Evolutionary conservation across 2,329 filamentous ascomycete genomes (phyloP).

Genomic region (Pseudogymnoascus sp.): DNA sequence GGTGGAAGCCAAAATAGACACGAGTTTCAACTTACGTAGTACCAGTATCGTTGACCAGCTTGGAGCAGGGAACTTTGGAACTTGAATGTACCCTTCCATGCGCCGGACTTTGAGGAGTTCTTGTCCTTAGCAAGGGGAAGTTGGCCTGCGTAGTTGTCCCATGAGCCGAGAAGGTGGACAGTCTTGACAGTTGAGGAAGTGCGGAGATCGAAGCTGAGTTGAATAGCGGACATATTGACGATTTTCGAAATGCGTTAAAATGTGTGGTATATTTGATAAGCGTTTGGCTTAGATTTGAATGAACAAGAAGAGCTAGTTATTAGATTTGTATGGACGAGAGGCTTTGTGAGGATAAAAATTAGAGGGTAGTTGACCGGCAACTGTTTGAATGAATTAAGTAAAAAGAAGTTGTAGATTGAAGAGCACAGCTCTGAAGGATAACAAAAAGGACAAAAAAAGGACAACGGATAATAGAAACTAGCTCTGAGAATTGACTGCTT

Average conservation of each 20-base stretch:
- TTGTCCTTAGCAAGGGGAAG: conserved; percentile 89
- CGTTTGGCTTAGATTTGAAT: conserved; percentile 29
- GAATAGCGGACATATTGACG: conserved; percentile 70
- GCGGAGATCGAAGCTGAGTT: conserved; percentile 92
- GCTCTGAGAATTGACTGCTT: conserved; percentile 51
- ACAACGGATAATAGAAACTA: conserved; percentile 34
- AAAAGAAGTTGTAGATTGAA: conserved; percentile 28
- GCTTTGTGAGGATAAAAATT: conserved; percentile 45
- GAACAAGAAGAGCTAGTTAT: conserved; percentile 32
- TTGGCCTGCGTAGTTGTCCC: conserved; percentile 94
- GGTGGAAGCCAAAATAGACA: neutral
- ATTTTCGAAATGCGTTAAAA: conserved; percentile 25
- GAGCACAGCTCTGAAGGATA: conserved; percentile 47
- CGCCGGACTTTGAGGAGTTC: conserved; percentile 72
- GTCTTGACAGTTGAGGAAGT: conserved; percentile 96
- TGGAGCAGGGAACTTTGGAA: conserved; percentile 83
- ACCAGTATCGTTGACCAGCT: conserved; percentile 94
- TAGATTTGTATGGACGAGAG: conserved; percentile 22
- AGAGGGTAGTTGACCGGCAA: conserved; percentile 47
- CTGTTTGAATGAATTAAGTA: conserved; percentile 29
- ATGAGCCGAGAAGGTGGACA: conserved; percentile 93
- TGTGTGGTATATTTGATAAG: conserved; percentile 24
- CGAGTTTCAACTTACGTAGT: conserved; percentile 55
- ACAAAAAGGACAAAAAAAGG: conserved; percentile 41
- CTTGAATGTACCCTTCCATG: conserved; percentile 94